Conservation (phyloP, 192 early-diverging fungal genomes). For the Coemansia sp. region DNA sequence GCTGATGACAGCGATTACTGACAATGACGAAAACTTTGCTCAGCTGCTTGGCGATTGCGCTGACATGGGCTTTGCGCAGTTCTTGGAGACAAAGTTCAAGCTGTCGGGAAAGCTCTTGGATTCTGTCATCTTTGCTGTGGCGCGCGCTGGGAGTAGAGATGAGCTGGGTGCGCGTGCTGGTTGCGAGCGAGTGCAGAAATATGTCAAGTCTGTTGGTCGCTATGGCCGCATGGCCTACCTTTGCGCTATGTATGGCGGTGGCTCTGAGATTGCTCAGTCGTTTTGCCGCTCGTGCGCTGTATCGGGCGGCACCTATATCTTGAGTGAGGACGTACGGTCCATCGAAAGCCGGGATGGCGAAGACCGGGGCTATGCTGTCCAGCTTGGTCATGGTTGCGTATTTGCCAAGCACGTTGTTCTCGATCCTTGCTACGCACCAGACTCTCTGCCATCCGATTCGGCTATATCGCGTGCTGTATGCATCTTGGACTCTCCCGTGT, state of each 20-base stretch:
- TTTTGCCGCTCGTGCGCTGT: constrained; percentile 91
- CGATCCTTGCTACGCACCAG: constrained; percentile 56
- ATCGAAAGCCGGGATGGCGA: constrained; percentile 36
- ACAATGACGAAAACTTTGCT: constrained; percentile 41
- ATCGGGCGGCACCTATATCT: constrained; percentile 85
- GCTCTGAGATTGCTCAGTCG: constrained; percentile 85
- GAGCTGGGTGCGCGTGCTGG: constrained; percentile 60
- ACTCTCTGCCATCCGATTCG: constrained; percentile 24
- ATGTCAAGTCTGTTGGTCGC: constrained; percentile 76
- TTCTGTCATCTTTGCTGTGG: constrained; percentile 66
- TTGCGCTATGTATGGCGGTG: constrained; percentile 81
- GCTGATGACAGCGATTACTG: constrained; percentile 66
- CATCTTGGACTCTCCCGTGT: constrained; percentile 45
- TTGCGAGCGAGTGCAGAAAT: constrained; percentile 62
- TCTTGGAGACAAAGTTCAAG: constrained; percentile 58
- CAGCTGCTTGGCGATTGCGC: constrained; percentile 9
- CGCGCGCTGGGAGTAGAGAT: constrained; percentile 34
- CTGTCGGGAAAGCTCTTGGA: constrained; percentile 62
- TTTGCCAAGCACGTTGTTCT: constrained; percentile 52
- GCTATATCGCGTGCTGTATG: constrained; percentile 49
- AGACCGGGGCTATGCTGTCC: neutral
- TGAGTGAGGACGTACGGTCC: constrained; percentile 56
- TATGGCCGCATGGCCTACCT: constrained; percentile 83
- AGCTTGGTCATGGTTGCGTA: constrained; percentile 40
- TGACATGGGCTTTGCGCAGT: constrained; percentile 19